Evolutionary conservation across 2,329 filamentous ascomycete genomes (phyloP).

Genomic region (Aurifilum marmelostoma): DNA sequence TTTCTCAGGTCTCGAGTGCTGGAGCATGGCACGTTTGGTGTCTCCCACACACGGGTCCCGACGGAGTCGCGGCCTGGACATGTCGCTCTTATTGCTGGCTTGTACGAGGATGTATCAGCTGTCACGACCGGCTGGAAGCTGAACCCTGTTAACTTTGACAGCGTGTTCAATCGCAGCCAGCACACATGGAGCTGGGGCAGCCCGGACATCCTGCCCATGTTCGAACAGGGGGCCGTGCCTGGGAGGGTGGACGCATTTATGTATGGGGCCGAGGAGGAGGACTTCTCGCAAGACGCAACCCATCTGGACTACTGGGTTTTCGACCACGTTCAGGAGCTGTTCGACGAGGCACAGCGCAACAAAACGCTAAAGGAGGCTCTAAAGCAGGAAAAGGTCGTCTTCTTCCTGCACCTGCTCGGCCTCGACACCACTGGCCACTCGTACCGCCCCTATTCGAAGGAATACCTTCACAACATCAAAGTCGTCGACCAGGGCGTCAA

Average conservation of each 20-base stretch:
- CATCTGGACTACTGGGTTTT: conserved; percentile 94
- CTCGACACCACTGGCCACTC: conserved; percentile 88
- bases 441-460: conserved; percentile 88
- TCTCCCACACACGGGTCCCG: conserved; percentile 94
- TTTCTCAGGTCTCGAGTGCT: conserved; percentile 89
- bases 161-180: conserved; percentile 93
- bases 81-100: conserved; percentile 91
- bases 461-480: conserved; percentile 94
- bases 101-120: conserved; percentile 97
- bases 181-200: conserved; percentile 99
- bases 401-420: conserved; percentile 92
- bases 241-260: conserved; percentile 85
- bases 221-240: conserved; percentile 86
- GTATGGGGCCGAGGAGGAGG: conserved; percentile 84
- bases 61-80: conserved; percentile 96
- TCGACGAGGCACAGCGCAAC: conserved; percentile 78
- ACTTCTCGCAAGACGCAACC: conserved; percentile 82
- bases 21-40: conserved; percentile 90
- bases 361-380: conserved; percentile 72
- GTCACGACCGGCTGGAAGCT: conserved; percentile 98
- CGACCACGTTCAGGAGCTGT: conserved; percentile 86
- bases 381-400: conserved; percentile 84
- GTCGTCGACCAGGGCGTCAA: conserved; percentile 88
- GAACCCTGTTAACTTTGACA: conserved; percentile 98
- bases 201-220: conserved; percentile 97